A percentile compares a stretch with the other conserved stretches of the same genome.
phyloP scores from a whole-genome alignment of 202 grass and related monocot species.

The Brachypodium distachyon region DNA sequence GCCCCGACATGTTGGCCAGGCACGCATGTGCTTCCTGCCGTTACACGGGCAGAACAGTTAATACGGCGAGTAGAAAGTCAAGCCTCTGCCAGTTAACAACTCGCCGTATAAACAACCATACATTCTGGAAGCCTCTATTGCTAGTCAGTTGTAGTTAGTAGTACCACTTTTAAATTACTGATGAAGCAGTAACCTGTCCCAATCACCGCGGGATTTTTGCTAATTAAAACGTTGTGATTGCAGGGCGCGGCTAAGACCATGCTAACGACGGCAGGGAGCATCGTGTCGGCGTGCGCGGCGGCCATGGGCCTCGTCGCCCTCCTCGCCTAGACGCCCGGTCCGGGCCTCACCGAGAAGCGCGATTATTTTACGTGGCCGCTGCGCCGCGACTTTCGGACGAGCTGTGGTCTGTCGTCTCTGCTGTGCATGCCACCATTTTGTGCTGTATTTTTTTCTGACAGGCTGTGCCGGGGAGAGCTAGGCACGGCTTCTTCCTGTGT shows the following conservation, averaged over 20 bases:
- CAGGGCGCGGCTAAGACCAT: constrained; percentile 37
- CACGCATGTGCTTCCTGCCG: constrained; percentile 25
- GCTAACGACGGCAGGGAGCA: not conserved
- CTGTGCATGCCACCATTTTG: constrained; percentile 4
- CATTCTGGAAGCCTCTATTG: not conserved
- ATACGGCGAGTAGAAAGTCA: not conserved
- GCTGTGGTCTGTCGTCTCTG: too few relatives aligned
- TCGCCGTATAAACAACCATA: not conserved
- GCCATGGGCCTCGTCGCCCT: constrained; percentile 41
- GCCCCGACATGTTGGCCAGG: constrained; percentile 18
- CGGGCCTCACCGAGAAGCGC: not conserved
- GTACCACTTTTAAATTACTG: too few relatives aligned
- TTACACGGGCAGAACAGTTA: constrained; percentile 17
- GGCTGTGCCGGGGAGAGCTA: not conserved
- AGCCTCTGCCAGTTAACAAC: not conserved
- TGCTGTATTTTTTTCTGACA: constrained; percentile 12
- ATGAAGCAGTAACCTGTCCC: too few relatives aligned
- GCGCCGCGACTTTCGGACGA: not conserved
- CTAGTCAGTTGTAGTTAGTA: too few relatives aligned
- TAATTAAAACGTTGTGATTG: not conserved
- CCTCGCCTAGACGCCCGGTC: constrained; percentile 20
- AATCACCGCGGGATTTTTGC: not conserved
- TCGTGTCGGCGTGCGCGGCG: constrained; percentile 22
- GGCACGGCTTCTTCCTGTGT: not conserved
- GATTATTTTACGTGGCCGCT: not conserved